A percentile compares a stretch with the other conserved stretches of the same genome.
These are phyloP conservation scores for Seiridium unicorne DNA, from an alignment of 2,329 filamentous ascomycete genomes.

Conservation along the genomic window DNA sequence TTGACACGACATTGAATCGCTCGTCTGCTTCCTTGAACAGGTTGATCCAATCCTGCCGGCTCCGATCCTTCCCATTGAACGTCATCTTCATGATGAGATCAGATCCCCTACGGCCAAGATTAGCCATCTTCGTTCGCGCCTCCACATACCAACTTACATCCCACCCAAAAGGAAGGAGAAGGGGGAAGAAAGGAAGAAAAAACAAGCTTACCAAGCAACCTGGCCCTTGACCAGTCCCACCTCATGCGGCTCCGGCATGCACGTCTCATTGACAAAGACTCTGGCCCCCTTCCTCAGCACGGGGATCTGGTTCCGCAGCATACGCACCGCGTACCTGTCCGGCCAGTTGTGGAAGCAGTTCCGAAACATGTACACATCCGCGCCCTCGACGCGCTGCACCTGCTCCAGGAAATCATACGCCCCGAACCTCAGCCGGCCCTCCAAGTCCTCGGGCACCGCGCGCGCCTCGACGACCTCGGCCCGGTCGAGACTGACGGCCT, in stretches of 20 bases:
- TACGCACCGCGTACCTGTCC: slow-evolving; percentile 32
- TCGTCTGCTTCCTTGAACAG: slow-evolving; percentile 16
- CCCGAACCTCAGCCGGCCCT: slow-evolving; percentile 16
- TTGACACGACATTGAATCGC: slow-evolving; percentile 13
- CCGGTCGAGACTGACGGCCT: slow-evolving; percentile 18
- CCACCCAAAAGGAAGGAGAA: no score
- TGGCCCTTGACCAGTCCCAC: neutral
- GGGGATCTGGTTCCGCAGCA: slow-evolving; percentile 20
- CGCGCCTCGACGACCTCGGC: slow-evolving; percentile 20
- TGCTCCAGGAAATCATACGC: slow-evolving; percentile 23
- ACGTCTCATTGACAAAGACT: slow-evolving; percentile 16
- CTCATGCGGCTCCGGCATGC: neutral
- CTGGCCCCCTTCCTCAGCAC: slow-evolving; percentile 2
- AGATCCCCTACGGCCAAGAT: slow-evolving; percentile 16
- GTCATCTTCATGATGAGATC: slow-evolving; percentile 19
- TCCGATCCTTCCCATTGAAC: slow-evolving; percentile 18
- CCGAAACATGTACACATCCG: slow-evolving; percentile 43
- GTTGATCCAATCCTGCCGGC: slow-evolving; percentile 13
- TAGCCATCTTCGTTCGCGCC: neutral
- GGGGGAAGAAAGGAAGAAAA: no score
- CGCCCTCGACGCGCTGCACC: slow-evolving; percentile 21
- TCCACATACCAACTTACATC: no score
- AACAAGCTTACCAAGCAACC: neutral
- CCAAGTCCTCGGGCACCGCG: slow-evolving; percentile 12
- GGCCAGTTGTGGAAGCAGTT: slow-evolving; percentile 51